Conservation (phyloP, 495 filamentous ascomycete genomes). For the Aspergillus saccharolyticus region DNA sequence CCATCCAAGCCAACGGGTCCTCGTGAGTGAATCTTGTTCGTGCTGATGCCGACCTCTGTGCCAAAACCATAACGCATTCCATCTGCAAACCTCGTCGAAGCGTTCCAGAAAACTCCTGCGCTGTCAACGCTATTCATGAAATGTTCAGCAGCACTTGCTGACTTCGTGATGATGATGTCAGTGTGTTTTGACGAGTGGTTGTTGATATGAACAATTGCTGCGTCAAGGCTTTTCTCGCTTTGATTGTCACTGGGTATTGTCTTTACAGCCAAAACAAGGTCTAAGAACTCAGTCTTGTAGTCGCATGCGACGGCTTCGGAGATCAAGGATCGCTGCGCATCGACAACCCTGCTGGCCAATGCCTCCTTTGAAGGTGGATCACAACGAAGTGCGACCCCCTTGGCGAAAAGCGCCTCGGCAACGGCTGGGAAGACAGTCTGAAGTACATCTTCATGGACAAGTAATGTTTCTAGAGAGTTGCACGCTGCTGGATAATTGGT, state of each 20-base stretch:
- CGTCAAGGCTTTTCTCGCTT: slow-evolving; percentile 36
- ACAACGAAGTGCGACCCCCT: slow-evolving; percentile 81
- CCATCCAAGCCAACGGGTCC: slow-evolving; percentile 94
- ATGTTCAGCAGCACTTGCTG: slow-evolving; percentile 55
- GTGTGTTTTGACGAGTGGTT: slow-evolving; percentile 90
- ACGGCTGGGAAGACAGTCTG: slow-evolving; percentile 62
- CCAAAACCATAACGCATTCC: slow-evolving; percentile 97
- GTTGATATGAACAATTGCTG: slow-evolving; percentile 87
- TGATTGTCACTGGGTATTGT: slow-evolving; percentile 45
- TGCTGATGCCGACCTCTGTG: slow-evolving; percentile 96
- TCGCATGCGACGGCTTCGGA: slow-evolving; percentile 63
- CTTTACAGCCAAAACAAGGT: slow-evolving; percentile 79
- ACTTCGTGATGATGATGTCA: slow-evolving; percentile 78
- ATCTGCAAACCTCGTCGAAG: slow-evolving; percentile 89
- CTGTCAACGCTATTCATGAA: slow-evolving; percentile 87
- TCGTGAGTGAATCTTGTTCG: slow-evolving; percentile 94
- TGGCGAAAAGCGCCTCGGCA: slow-evolving; percentile 63
- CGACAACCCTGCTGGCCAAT: slow-evolving; percentile 39
- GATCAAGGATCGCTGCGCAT: slow-evolving; percentile 41
- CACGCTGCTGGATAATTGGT: slow-evolving; percentile 94
- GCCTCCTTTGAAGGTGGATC: slow-evolving; percentile 61
- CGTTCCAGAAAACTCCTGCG: slow-evolving; percentile 94
- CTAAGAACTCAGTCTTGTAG: slow-evolving; percentile 85
- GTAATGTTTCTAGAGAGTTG: slow-evolving; percentile 84
- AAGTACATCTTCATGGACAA: slow-evolving; percentile 74